phyloP scores from a whole-genome alignment of 306 rosid species.

The Corylus americana region DNA sequence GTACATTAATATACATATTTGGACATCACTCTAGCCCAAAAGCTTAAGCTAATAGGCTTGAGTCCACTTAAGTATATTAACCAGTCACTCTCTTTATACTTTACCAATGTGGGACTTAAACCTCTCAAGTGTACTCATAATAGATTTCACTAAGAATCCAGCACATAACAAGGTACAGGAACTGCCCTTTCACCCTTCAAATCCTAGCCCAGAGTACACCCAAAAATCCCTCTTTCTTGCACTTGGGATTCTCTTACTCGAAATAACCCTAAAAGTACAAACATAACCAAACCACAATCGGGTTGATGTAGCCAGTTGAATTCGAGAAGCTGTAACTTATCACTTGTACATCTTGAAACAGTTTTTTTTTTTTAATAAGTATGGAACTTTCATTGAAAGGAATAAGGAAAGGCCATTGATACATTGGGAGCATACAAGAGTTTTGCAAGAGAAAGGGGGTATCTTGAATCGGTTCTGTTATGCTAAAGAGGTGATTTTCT shows the following conservation, averaged over 20 bases:
- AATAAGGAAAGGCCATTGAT: not conserved
- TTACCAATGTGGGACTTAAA: no score
- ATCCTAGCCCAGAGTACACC: not conserved
- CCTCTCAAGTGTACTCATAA: no score
- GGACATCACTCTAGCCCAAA: no score
- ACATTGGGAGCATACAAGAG: not conserved
- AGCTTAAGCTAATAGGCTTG: no score
- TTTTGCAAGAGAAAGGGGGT: not conserved
- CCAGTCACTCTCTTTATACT: no score
- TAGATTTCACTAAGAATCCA: not conserved
- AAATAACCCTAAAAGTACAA: not conserved
- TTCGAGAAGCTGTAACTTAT: not conserved
- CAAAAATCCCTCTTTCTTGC: not conserved
- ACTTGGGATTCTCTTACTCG: not conserved
- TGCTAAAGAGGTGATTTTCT: not conserved
- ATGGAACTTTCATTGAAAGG: not conserved
- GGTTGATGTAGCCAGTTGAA: not conserved
- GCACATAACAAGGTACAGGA: not conserved
- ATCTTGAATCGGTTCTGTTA: not conserved
- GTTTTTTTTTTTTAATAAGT: not conserved
- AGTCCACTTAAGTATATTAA: no score
- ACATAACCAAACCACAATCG: not conserved
- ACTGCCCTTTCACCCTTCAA: not conserved
- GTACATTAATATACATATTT: no score
- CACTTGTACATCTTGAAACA: constrained; percentile 15